Evolutionary conservation across 192 early-diverging fungal genomes (phyloP).

Genomic region (Podila epigama): DNA sequence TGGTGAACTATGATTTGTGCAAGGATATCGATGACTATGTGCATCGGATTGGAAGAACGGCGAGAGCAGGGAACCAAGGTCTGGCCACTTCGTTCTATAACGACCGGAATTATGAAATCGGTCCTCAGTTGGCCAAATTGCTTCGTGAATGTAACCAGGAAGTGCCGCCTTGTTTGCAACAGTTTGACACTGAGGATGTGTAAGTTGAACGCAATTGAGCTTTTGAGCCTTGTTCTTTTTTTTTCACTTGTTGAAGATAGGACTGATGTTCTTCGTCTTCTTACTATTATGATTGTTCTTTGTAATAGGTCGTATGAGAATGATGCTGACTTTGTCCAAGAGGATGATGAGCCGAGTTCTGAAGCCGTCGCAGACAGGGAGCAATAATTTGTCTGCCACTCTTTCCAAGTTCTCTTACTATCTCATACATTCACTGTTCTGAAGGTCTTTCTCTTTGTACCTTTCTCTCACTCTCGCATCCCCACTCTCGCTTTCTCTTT

Average conservation of each 20-base stretch:
- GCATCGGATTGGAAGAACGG: slow-evolving; percentile 82
- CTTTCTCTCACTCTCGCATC: no score
- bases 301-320: not conserved
- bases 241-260: no score
- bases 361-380: not conserved
- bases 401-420: no score
- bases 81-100: slow-evolving; percentile 67
- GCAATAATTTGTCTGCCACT: no score
- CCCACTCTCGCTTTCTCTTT: no score
- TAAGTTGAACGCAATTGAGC: slow-evolving; percentile 6
- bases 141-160: slow-evolving; percentile 63
- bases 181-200: slow-evolving; percentile 5
- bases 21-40: slow-evolving; percentile 87
- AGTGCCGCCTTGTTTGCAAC: slow-evolving; percentile 59
- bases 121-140: slow-evolving; percentile 56
- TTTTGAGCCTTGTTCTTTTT: no score
- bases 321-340: not conserved
- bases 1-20: slow-evolving; percentile 88
- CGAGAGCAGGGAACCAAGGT: slow-evolving; percentile 67
- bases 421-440: no score
- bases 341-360: not conserved
- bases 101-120: slow-evolving; percentile 48
- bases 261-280: no score
- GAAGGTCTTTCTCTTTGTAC: no score
- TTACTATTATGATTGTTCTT: not conserved